These are phyloP conservation scores for Cucumis melo DNA, from an alignment of 306 rosid genomes.

Conservation along the genomic window DNA sequence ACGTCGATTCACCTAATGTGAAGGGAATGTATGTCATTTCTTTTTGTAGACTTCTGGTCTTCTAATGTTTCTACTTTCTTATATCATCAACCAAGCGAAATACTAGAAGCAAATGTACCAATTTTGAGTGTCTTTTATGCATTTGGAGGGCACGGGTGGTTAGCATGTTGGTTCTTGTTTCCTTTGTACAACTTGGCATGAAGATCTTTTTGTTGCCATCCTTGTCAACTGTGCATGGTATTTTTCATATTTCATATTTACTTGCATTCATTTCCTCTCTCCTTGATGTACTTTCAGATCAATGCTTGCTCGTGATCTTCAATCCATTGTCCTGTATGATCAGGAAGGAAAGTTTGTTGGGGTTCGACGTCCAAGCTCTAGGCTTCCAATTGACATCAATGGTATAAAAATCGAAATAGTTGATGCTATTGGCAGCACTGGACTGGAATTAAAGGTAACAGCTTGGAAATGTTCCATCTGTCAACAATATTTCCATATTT, in stretches of 20 bases:
- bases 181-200: not conserved
- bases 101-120: not conserved
- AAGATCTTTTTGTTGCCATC: not conserved
- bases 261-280: not conserved
- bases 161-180: not conserved
- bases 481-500: not conserved
- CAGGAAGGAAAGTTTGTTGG: constrained; percentile 82
- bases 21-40: constrained; percentile 72
- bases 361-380: constrained; percentile 75
- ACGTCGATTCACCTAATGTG: constrained; percentile 49
- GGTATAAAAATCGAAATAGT: constrained; percentile 55
- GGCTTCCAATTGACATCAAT: constrained; percentile 71
- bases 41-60: not conserved
- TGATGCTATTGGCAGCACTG: constrained; percentile 94
- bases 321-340: constrained; percentile 75
- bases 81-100: not conserved
- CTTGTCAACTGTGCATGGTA: not conserved
- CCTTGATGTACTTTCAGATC: constrained; percentile 31
- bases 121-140: not conserved
- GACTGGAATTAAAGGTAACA: constrained; percentile 75
- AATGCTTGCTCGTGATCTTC: constrained; percentile 94
- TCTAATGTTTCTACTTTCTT: not conserved
- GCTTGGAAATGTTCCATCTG: not conserved
- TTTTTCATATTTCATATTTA: not conserved
- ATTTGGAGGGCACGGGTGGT: too few relatives aligned